Conservation (phyloP, 2,329 filamentous ascomycete species). For the Xylaria digitata region DNA sequence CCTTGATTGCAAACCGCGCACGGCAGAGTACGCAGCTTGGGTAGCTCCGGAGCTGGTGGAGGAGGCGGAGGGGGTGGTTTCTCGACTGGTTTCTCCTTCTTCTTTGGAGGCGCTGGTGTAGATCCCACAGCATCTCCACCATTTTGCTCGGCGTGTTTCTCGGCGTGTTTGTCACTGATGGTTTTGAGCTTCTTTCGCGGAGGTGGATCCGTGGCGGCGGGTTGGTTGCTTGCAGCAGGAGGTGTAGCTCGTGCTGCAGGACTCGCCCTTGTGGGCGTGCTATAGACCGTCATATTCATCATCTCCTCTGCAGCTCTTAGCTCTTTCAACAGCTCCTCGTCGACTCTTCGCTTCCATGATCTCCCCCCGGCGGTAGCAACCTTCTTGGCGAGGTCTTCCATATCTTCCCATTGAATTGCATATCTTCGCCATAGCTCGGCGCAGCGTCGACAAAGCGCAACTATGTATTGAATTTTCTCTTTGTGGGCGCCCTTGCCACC, state of each 20-base stretch:
- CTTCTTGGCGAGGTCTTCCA: constrained; percentile 91
- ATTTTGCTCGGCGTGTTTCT: constrained; percentile 62
- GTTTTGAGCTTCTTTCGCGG: constrained; percentile 74
- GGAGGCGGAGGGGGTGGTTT: constrained; percentile 66
- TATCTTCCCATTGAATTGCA: constrained; percentile 93
- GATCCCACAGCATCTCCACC: constrained; percentile 60
- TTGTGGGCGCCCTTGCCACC: constrained; percentile 78
- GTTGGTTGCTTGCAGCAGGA: constrained; percentile 47
- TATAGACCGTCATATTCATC: constrained; percentile 57
- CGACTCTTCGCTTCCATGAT: constrained; percentile 87
- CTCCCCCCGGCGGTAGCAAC: constrained; percentile 81
- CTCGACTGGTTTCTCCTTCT: constrained; percentile 69
- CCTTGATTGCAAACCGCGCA: constrained; percentile 86
- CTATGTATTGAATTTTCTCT: constrained; percentile 81
- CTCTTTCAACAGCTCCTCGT: constrained; percentile 89
- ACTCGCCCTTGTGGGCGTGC: constrained; percentile 49
- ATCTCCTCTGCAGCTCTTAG: constrained; percentile 73
- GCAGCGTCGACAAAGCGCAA: constrained; percentile 89
- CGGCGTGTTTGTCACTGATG: constrained; percentile 62
- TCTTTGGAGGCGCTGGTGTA: constrained; percentile 58
- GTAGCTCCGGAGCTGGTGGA: constrained; percentile 73
- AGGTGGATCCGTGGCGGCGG: constrained; percentile 61
- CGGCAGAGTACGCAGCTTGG: constrained; percentile 80
- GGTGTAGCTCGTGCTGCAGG: constrained; percentile 48
- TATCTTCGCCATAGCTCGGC: constrained; percentile 96